Evolutionary conservation across 495 filamentous ascomycete species (phyloP).

Genomic region (Aspergillus taichungensis): DNA sequence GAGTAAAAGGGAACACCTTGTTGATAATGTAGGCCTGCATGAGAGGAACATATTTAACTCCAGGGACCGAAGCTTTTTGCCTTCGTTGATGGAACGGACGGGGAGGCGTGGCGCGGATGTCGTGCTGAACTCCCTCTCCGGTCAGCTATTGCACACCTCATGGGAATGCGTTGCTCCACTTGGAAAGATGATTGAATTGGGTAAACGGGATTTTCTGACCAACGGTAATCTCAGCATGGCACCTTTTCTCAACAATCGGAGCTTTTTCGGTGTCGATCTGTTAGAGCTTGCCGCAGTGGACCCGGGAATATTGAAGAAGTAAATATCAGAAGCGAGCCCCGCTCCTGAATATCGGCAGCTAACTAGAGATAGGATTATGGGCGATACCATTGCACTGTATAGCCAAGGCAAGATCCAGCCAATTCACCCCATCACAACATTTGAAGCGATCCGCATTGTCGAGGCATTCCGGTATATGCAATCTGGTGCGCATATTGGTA

Average conservation of each 20-base stretch:
- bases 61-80: constrained; percentile 30
- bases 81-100: constrained; percentile 36
- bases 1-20: constrained; percentile 29
- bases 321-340: too few relatives aligned
- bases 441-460: too few relatives aligned
- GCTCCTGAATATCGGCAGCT: too few relatives aligned
- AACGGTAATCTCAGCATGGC: constrained; percentile 16
- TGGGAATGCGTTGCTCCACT: constrained; percentile 46
- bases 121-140: constrained; percentile 41
- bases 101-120: constrained; percentile 38
- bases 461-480: too few relatives aligned
- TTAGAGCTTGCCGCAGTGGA: too few relatives aligned
- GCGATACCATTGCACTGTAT: too few relatives aligned
- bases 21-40: constrained; percentile 20
- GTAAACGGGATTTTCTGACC: constrained; percentile 11
- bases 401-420: too few relatives aligned
- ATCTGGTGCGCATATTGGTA: too few relatives aligned
- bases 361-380: too few relatives aligned
- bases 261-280: constrained; percentile 13
- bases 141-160: constrained; percentile 34
- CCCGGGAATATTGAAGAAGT: too few relatives aligned
- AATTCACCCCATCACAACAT: too few relatives aligned
- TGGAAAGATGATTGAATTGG: constrained; percentile 45
- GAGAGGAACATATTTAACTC: constrained; percentile 41
- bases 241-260: constrained; percentile 26